These are phyloP conservation scores for Staphylotrichum tortipilum DNA, from an alignment of 495 filamentous ascomycete genomes.

Conservation along the genomic window DNA sequence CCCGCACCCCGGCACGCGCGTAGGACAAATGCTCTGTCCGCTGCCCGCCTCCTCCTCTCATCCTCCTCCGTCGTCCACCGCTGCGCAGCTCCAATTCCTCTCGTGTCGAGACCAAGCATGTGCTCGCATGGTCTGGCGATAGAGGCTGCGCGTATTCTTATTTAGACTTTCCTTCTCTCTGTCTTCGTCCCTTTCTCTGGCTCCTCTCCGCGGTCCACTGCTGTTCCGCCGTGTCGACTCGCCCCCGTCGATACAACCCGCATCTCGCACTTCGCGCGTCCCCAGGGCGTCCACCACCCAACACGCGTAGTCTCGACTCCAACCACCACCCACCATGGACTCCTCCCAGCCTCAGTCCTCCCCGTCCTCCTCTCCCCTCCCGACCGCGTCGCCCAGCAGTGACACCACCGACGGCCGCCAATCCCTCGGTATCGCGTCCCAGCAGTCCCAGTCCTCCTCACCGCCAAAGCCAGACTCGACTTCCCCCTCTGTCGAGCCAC, in stretches of 20 bases:
- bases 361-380: not conserved
- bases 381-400: not conserved
- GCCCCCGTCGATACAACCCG: too few relatives aligned
- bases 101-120: too few relatives aligned
- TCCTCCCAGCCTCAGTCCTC: not conserved
- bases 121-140: too few relatives aligned
- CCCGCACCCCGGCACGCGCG: not conserved
- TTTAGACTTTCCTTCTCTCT: not conserved
- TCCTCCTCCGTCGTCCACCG: too few relatives aligned
- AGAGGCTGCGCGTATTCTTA: not conserved
- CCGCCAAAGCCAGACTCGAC: not conserved
- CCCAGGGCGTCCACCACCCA: too few relatives aligned
- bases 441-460: not conserved
- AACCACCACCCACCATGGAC: not conserved
- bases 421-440: too few relatives aligned
- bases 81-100: too few relatives aligned
- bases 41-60: too few relatives aligned
- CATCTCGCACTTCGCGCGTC: too few relatives aligned
- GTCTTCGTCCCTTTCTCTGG: not conserved
- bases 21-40: not conserved
- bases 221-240: not conserved
- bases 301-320: not conserved
- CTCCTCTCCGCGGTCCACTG: not conserved
- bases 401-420: not conserved
- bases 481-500: constrained; percentile 7